Percentiles rank a stretch among this genome's conserved stretches.
Conservation (phyloP, 495 filamentous ascomycete genomes). For the Penicillium ochrochloron region DNA sequence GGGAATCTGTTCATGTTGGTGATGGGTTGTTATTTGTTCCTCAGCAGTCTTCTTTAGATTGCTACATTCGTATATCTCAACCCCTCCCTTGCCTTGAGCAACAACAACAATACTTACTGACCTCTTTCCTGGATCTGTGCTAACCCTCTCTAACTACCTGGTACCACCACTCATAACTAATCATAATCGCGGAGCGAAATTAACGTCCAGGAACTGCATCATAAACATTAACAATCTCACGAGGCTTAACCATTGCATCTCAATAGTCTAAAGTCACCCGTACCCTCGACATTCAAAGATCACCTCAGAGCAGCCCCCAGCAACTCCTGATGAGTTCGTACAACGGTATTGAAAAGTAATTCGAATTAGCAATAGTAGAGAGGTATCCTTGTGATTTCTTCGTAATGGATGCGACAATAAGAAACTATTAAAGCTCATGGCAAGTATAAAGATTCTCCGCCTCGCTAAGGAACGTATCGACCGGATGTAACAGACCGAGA, state of each 20-base stretch:
- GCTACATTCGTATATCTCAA: constrained; percentile 9
- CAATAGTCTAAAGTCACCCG: neutral
- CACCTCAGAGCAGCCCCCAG: neutral
- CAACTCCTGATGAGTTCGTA: neutral
- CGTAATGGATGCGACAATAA: neutral
- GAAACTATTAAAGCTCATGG: constrained; percentile 32
- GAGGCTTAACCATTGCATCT: neutral
- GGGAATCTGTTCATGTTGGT: neutral
- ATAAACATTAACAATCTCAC: constrained; percentile 1
- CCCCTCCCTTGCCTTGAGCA: neutral
- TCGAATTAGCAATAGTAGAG: neutral
- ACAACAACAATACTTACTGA: constrained; percentile 2
- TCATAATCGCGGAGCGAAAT: neutral
- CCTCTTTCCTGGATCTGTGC: neutral
- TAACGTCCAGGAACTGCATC: constrained; percentile 1
- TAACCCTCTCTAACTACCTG: neutral
- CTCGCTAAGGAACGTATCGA: constrained; percentile 48
- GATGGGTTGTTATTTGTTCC: constrained; percentile 3
- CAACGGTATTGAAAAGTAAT: neutral
- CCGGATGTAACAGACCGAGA: constrained; percentile 44
- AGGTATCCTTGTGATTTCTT: neutral
- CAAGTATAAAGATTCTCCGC: constrained; percentile 45
- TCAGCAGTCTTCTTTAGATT: constrained; percentile 3
- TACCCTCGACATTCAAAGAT: neutral
- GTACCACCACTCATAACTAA: neutral